A percentile compares a stretch with the other conserved stretches of the same genome.
Evolutionary conservation across 2,329 filamentous ascomycete species (phyloP).

Genomic region (Cordyceps pruinosa): DNA sequence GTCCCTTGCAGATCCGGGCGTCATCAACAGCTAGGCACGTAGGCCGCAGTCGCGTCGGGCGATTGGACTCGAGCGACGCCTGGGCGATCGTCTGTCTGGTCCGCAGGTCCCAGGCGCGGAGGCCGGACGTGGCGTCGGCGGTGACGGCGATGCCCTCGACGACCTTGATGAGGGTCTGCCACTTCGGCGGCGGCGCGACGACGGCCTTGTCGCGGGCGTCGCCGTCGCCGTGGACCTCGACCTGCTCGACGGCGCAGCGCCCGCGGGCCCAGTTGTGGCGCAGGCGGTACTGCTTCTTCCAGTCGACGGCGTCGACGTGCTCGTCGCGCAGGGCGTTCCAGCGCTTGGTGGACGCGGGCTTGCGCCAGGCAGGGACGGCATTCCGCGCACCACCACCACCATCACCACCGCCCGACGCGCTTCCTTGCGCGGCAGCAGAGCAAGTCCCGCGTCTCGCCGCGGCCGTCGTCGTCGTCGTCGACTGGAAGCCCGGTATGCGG

Average conservation of each 20-base stretch:
- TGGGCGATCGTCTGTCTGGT: slow-evolving; percentile 54
- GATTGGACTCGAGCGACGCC: slow-evolving; percentile 25
- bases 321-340: slow-evolving; percentile 4
- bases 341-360: slow-evolving; percentile 27
- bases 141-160: slow-evolving; percentile 72
- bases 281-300: slow-evolving; percentile 84
- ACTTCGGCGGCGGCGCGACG: slow-evolving; percentile 17
- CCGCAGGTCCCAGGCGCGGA: slow-evolving; percentile 73
- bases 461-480: too few relatives aligned
- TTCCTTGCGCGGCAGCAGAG: too few relatives aligned
- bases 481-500: slow-evolving; percentile 60
- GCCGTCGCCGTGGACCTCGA: slow-evolving; percentile 47
- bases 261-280: slow-evolving; percentile 88
- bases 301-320: slow-evolving; percentile 49
- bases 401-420: slow-evolving; percentile 30
- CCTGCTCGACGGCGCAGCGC: slow-evolving; percentile 70
- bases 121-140: slow-evolving; percentile 59
- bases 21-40: slow-evolving; percentile 62
- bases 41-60: slow-evolving; percentile 33
- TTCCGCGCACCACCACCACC: slow-evolving; percentile 24
- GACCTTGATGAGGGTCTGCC: slow-evolving; percentile 68
- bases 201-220: slow-evolving; percentile 16
- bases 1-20: slow-evolving; percentile 32
- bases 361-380: slow-evolving; percentile 35
- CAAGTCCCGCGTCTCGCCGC: too few relatives aligned